phyloP scores from a whole-genome alignment of 805 yeast species.

The Metschnikowia anglica region DNA sequence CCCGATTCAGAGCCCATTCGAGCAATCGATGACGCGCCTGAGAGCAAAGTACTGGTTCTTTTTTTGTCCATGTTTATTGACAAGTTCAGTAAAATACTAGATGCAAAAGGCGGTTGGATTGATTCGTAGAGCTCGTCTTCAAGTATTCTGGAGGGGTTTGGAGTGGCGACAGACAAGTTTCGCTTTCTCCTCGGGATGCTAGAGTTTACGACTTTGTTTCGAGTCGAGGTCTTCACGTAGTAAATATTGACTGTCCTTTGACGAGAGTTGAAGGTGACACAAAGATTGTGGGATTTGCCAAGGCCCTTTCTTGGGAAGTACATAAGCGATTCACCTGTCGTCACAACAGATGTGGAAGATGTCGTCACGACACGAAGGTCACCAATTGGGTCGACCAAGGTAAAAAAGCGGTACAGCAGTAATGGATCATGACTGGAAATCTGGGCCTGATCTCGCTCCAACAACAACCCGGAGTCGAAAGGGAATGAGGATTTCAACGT shows the following conservation, averaged over 20 bases:
- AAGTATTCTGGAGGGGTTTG: constrained; percentile 42
- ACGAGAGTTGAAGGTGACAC: constrained; percentile 54
- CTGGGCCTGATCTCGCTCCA: constrained; percentile 47
- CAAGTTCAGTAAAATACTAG: constrained; percentile 14
- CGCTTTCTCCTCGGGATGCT: constrained; percentile 22
- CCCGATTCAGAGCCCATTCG: constrained; percentile 43
- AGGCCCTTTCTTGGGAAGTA: constrained; percentile 48
- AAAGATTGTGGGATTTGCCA: constrained; percentile 40
- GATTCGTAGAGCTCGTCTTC: constrained; percentile 37
- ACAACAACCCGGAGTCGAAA: constrained; percentile 64
- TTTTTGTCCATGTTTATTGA: constrained; percentile 44
- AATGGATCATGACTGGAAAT: constrained; percentile 7
- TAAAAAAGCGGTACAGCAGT: constrained; percentile 47
- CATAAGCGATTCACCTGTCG: constrained; percentile 55
- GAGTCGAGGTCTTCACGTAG: constrained; percentile 47
- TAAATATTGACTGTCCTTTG: constrained; percentile 52
- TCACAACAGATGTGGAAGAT: constrained; percentile 64
- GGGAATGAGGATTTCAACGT: constrained; percentile 57
- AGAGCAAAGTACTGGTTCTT: constrained; percentile 41
- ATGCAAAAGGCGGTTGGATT: constrained; percentile 5
- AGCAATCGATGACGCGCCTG: constrained; percentile 46
- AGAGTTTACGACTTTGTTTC: constrained; percentile 12
- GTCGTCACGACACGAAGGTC: constrained; percentile 73
- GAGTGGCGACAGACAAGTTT: constrained; percentile 36
- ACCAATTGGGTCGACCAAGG: constrained; percentile 70